These are phyloP conservation scores for Ceratocystis colombiana DNA, from an alignment of 2,329 filamentous ascomycete species.

Conservation along the genomic window DNA sequence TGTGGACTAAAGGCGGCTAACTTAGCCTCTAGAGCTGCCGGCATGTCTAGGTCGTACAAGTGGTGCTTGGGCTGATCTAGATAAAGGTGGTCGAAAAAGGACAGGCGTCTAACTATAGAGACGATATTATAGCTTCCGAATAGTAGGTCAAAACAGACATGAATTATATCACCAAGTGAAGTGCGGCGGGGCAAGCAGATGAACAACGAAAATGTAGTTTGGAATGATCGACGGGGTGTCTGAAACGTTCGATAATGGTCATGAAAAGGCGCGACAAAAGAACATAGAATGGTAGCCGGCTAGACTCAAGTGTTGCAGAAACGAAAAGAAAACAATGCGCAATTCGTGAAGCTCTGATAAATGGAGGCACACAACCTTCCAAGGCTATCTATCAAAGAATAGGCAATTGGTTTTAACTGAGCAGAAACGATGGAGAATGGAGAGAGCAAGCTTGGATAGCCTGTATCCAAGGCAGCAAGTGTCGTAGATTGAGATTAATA, in stretches of 20 bases:
- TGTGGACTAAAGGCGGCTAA: neutral
- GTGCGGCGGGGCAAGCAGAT: neutral
- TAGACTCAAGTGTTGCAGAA: neutral
- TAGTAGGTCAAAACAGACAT: neutral
- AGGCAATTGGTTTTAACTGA: neutral
- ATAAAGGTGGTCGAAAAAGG: neutral
- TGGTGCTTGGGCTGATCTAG: neutral
- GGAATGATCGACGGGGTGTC: neutral
- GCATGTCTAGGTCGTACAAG: neutral
- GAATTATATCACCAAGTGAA: neutral
- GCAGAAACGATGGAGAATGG: neutral
- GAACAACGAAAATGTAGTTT: neutral
- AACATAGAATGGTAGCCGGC: neutral
- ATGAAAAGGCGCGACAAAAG: neutral
- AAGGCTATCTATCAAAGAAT: neutral
- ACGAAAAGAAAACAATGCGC: neutral
- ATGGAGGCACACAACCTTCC: neutral
- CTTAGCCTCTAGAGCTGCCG: constrained; percentile 8
- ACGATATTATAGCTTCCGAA: neutral
- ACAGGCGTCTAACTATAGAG: neutral
- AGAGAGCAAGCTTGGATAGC: constrained; percentile 1
- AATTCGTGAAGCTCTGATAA: neutral
- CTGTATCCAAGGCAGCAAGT: neutral
- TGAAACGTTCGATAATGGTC: neutral
- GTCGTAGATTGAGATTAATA: neutral